Evolutionary conservation across 1,139 yeast species (phyloP), one percentile per base, ranked within the genome.

Genomic region (Tardiomyces depauwii): DNA sequence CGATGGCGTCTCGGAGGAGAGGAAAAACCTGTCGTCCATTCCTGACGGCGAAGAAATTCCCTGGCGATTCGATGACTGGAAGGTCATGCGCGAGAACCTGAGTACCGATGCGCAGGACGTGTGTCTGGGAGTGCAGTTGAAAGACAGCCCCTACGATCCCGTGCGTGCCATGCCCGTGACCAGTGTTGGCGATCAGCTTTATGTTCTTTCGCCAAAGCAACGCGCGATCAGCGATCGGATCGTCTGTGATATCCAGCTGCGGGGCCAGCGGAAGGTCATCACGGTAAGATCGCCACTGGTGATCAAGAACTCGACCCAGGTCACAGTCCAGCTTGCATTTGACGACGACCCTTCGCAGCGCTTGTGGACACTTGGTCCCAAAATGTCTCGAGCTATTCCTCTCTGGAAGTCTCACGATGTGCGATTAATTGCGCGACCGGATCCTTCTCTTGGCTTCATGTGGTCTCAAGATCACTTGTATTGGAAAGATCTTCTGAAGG

Each of bases 61-160:
- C 0, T 93, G 97, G 97, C 80, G 91, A 41, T 93, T 93, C 68
- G 95, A 89, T 58, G 96, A 91, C 58, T 91, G 97, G 96, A 74
- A 85, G 51, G 74, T 74, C 32, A 77, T 88, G 18, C 80, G 98
- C 62, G 95, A 91, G 58, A 79, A 80, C 49, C 68, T 88, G 48
- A 81, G 78, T 51, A 77, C 85, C 2, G 82, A 82, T 51, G 76
- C 74, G 43, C 77, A 74, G 23, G 71, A 70, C 19, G 82, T 80
- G 40, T 68, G 73, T 2, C 65, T 89, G 40, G 89, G 83, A 0
- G 72, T 88, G 18, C 72, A 72, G 40, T 63, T 87, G 16, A 44
- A 75, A 2, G 77, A 72, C 42, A 74, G 86, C 0, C 68, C 72
- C 0, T 82, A 78, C 55, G 75, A 73, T 2, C 72, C 73, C 11